phyloP scores from a whole-genome alignment of 2,329 filamentous ascomycete species.

The Didymella exigua region DNA sequence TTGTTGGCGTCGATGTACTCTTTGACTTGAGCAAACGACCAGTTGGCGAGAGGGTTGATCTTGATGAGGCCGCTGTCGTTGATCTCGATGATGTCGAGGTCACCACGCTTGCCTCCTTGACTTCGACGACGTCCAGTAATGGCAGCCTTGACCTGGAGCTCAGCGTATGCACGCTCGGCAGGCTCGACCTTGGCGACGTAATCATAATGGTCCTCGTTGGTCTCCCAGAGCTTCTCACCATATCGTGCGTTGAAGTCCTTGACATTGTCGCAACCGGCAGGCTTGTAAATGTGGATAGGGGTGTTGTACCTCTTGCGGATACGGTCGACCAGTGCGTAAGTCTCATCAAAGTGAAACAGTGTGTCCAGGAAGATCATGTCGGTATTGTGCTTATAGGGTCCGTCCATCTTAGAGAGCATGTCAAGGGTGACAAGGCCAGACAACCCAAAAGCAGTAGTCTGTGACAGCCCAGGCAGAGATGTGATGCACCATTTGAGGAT shows the following conservation, averaged over 20 bases:
- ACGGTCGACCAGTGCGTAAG: conserved; percentile 62
- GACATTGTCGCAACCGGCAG: conserved; percentile 72
- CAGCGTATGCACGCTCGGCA: conserved; percentile 85
- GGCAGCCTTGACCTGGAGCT: conserved; percentile 86
- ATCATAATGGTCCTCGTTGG: conserved; percentile 88
- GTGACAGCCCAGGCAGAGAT: conserved; percentile 82
- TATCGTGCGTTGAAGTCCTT: conserved; percentile 82
- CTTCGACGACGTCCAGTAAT: conserved; percentile 89
- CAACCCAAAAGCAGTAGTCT: conserved; percentile 59
- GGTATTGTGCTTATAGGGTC: conserved; percentile 60
- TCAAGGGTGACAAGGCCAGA: conserved; percentile 60
- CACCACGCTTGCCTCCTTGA: conserved; percentile 90
- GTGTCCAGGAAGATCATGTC: conserved; percentile 63
- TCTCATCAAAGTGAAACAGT: conserved; percentile 59
- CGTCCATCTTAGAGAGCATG: conserved; percentile 76
- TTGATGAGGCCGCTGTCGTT: conserved; percentile 93
- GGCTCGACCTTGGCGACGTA: conserved; percentile 98
- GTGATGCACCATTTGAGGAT: conserved; percentile 91
- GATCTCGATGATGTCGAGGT: conserved; percentile 88
- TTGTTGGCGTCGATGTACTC: conserved; percentile 83
- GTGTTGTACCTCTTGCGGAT: conserved; percentile 78
- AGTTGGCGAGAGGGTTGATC: conserved; percentile 95
- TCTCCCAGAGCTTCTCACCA: conserved; percentile 83
- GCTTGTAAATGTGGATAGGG: conserved; percentile 88
- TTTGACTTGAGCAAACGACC: conserved; percentile 89